Evolutionary conservation across 768 basidiomycete species (phyloP), one percentile per base, ranked within the genome.

Genomic region (Boletus subparvulus): DNA sequence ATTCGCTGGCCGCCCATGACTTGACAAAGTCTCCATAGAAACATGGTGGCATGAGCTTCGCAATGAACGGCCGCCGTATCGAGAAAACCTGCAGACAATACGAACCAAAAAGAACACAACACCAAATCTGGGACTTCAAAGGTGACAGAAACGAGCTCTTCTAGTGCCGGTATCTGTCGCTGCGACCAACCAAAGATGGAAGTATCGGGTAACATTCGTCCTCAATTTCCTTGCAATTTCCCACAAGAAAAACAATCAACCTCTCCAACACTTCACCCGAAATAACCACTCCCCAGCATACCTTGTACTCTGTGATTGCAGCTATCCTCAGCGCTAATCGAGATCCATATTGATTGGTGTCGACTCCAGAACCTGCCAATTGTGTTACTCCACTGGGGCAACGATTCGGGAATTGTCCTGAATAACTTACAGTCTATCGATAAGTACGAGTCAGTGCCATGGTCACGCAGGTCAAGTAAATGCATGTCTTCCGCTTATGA

Each of bases 11-110:
- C 13, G 24, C 10, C 46, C 17, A 43, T 51, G 35, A 26, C 19
- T 10, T 55, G 33, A 4, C n/a, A 24, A 12, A 30, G 53, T 67
- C 39, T 46, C 64, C 61, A 67, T 65, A 41, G 64, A 46, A 64
- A 65, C 64, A 44, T 50, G 54, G 26, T 5, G 26, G 21, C 16
- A 35, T 24, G 10, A 42, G 16, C 39, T 32, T 55, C 50, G 17
- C 32, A 36, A 24, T 14, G 39, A 56, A 55, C 39, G 24, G 40
- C 10, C 21, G 21, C 21, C 21, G 21, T 39, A 21, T 30, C 36
- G 3, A 35, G 26, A 30, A 12, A 37, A 12, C 52, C 12, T 21
- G 17, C 11, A 24, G 21, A 64, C 55, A 64, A 64, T 5, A 30
- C 30, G 5, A 48, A 39, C 61, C 57, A 52, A 60, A 56, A 48